These are phyloP conservation scores for Vitis labrusca DNA, from an alignment of 164 flowering plant genomes.

Conservation along the genomic window DNA sequence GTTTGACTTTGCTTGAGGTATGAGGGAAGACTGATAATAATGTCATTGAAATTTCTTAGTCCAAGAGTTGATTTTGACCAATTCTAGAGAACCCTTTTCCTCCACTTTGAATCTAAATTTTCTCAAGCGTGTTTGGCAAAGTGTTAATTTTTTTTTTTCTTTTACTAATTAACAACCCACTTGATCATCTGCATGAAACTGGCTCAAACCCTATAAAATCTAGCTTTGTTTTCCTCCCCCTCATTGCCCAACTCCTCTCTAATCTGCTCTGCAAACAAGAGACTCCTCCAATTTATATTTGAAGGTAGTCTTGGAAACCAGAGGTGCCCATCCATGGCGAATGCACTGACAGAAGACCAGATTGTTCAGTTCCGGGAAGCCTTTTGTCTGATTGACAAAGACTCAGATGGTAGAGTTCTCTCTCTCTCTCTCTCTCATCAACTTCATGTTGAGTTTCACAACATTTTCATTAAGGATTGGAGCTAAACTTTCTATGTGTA, in stretches of 20 bases:
- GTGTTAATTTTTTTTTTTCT: neutral
- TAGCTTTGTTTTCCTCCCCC: too few relatives aligned
- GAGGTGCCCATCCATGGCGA: conserved; percentile 19
- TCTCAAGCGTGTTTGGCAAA: conserved; percentile 8
- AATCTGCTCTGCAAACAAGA: too few relatives aligned
- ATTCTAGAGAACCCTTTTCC: neutral
- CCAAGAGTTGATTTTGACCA: too few relatives aligned
- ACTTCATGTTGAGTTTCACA: too few relatives aligned
- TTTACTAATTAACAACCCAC: too few relatives aligned
- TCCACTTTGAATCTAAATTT: conserved; percentile 8
- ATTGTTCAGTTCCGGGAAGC: conserved; percentile 49
- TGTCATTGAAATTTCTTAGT: neutral
- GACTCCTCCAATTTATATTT: neutral
- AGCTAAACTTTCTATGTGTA: neutral
- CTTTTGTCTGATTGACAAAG: conserved; percentile 47
- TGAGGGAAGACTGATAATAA: too few relatives aligned
- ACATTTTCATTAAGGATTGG: too few relatives aligned
- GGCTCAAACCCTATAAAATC: too few relatives aligned
- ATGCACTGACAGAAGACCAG: conserved; percentile 40
- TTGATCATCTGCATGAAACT: too few relatives aligned
- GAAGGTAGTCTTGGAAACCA: neutral
- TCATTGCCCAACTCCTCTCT: too few relatives aligned
- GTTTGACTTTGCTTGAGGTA: too few relatives aligned
- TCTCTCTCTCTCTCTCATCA: too few relatives aligned
- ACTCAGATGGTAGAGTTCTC: conserved; percentile 41